Evolutionary conservation across 768 basidiomycete genomes (phyloP).

Genomic region (Hericium erinaceus): DNA sequence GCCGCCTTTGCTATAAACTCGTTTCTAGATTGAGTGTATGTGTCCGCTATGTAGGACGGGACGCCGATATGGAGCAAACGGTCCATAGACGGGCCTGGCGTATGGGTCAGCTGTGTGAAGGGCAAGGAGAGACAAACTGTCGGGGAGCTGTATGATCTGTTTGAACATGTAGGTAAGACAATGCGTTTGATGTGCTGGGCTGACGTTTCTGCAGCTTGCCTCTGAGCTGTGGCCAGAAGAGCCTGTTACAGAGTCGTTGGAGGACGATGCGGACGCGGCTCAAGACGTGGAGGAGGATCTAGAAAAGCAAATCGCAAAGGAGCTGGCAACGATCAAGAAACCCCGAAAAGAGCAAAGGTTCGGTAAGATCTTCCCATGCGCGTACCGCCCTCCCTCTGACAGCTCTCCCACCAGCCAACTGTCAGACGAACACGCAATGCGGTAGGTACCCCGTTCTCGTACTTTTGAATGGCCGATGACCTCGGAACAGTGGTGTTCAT

Average conservation of each 20-base stretch:
- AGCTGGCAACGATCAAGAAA: constrained; percentile 61
- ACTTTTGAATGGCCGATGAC: background rate
- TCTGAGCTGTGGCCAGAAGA: constrained; percentile 58
- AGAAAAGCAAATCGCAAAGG: constrained; percentile 63
- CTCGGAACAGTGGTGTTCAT: constrained; percentile 58
- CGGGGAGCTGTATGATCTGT: constrained; percentile 69
- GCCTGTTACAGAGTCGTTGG: constrained; percentile 3
- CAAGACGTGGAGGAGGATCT: constrained; percentile 38
- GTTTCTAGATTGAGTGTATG: background rate
- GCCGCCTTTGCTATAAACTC: background rate
- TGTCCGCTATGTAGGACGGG: constrained; percentile 40
- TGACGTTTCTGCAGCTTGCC: constrained; percentile 39
- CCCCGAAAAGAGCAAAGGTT: constrained; percentile 57
- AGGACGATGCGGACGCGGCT: constrained; percentile 16
- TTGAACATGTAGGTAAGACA: constrained; percentile 47
- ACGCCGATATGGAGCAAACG: constrained; percentile 57
- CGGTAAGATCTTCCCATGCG: constrained; percentile 30
- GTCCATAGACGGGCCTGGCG: constrained; percentile 67
- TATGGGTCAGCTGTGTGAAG: constrained; percentile 81
- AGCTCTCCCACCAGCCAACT: constrained; percentile 43
- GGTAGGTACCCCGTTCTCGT: constrained; percentile 32
- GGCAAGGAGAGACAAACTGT: constrained; percentile 76
- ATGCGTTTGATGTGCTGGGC: background rate
- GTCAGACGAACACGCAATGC: constrained; percentile 72
- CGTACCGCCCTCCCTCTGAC: background rate